Conservation (phyloP, 2,329 filamentous ascomycete species). For the Penicillium freii region DNA sequence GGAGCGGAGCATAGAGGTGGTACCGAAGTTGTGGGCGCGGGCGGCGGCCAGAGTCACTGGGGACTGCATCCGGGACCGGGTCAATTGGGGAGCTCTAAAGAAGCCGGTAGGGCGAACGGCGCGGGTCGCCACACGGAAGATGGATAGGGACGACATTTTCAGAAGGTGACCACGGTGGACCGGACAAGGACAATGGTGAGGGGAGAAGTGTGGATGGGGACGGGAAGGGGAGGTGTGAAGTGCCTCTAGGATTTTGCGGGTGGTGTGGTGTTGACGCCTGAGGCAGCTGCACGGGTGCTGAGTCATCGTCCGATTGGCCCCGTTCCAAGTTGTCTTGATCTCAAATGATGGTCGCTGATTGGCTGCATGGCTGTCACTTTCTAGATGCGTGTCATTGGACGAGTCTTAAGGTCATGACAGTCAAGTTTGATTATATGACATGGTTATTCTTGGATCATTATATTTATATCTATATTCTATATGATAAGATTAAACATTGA, state of each 20-base stretch:
- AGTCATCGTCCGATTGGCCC: slow-evolving; percentile 25
- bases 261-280: slow-evolving; percentile 36
- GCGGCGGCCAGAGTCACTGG: slow-evolving; percentile 54
- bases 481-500: neutral
- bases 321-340: slow-evolving; percentile 20
- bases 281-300: slow-evolving; percentile 22
- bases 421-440: neutral
- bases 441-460: neutral
- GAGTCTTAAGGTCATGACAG: neutral
- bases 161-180: slow-evolving; percentile 22
- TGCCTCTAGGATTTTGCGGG: slow-evolving; percentile 38
- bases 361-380: slow-evolving; percentile 13
- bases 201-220: slow-evolving; percentile 22
- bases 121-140: slow-evolving; percentile 71
- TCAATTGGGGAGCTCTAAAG: slow-evolving; percentile 63
- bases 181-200: slow-evolving; percentile 22
- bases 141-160: slow-evolving; percentile 63
- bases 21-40: slow-evolving; percentile 63
- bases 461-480: neutral
- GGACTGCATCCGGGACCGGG: slow-evolving; percentile 57
- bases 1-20: slow-evolving; percentile 56
- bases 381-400: slow-evolving; percentile 13
- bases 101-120: slow-evolving; percentile 58
- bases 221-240: slow-evolving; percentile 27
- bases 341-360: slow-evolving; percentile 27